These are phyloP conservation scores for Batrachochytrium dendrobatidis DNA, from an alignment of 371 early-diverging fungal species.

Conservation along the genomic window DNA sequence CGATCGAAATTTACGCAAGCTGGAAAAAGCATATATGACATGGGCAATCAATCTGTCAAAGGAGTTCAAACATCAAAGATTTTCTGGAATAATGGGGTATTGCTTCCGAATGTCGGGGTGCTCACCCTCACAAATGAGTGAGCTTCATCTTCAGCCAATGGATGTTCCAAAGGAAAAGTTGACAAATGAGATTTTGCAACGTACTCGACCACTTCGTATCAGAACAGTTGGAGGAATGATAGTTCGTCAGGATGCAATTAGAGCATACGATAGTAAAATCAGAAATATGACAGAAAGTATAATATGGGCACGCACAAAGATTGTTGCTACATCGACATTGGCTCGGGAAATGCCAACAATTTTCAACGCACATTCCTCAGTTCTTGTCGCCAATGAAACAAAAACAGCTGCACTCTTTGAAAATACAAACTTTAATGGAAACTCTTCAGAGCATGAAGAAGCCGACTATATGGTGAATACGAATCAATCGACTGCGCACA, in stretches of 20 bases:
- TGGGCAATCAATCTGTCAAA: slow-evolving; percentile 29
- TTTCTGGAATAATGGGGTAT: neutral
- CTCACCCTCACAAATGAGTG: slow-evolving; percentile 9
- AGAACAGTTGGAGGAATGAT: neutral
- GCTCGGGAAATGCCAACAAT: neutral
- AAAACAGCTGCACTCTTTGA: too few relatives aligned
- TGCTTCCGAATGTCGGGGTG: slow-evolving; percentile 2
- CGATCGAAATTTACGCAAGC: slow-evolving; percentile 14
- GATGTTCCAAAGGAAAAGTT: slow-evolving; percentile 9
- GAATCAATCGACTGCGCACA: too few relatives aligned
- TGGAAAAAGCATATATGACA: slow-evolving; percentile 32
- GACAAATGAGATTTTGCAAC: slow-evolving; percentile 4
- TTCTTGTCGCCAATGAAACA: too few relatives aligned
- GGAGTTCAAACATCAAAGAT: slow-evolving; percentile 9
- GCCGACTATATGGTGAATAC: too few relatives aligned
- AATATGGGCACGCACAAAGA: neutral
- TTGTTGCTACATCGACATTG: neutral
- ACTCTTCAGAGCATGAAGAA: too few relatives aligned
- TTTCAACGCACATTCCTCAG: too few relatives aligned
- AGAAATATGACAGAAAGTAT: neutral
- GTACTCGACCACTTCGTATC: slow-evolving; percentile 11
- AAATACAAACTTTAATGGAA: too few relatives aligned
- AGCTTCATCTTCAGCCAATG: slow-evolving; percentile 13
- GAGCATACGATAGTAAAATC: neutral
- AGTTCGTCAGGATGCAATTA: neutral